Conservation (phyloP, 805 yeast species). For the Teunomyces funiuensis region DNA sequence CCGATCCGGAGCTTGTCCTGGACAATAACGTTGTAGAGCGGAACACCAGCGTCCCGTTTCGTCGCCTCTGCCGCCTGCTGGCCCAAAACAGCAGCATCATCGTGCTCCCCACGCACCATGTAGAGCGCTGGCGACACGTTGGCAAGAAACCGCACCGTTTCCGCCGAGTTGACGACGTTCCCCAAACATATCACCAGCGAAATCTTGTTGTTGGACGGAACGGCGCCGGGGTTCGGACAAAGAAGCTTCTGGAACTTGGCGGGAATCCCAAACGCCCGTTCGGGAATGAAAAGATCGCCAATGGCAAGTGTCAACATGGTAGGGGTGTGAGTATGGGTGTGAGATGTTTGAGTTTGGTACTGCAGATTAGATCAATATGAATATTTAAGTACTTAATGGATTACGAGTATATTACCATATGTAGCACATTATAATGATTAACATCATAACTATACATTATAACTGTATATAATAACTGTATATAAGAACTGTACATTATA, state of each 20-base stretch:
- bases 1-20: constrained; percentile 79
- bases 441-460: too few relatives aligned
- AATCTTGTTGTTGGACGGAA: constrained; percentile 58
- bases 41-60: constrained; percentile 34
- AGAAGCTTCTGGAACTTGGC: constrained; percentile 69
- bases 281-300: constrained; percentile 90
- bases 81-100: constrained; percentile 42
- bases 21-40: constrained; percentile 61
- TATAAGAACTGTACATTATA: too few relatives aligned
- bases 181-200: constrained; percentile 85
- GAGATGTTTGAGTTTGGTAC: too few relatives aligned
- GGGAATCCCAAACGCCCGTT: constrained; percentile 67
- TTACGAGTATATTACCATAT: too few relatives aligned
- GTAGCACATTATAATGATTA: too few relatives aligned
- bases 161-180: constrained; percentile 67
- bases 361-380: too few relatives aligned
- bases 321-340: background rate
- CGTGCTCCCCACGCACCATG: constrained; percentile 82
- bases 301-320: constrained; percentile 59
- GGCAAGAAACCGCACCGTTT: constrained; percentile 63
- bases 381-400: too few relatives aligned
- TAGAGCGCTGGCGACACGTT: constrained; percentile 70
- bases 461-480: too few relatives aligned
- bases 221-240: constrained; percentile 54
- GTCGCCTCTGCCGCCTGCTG: constrained; percentile 27